Conservation (phyloP, 31 red algal genomes). For the Asparagopsis taxiformis region DNA sequence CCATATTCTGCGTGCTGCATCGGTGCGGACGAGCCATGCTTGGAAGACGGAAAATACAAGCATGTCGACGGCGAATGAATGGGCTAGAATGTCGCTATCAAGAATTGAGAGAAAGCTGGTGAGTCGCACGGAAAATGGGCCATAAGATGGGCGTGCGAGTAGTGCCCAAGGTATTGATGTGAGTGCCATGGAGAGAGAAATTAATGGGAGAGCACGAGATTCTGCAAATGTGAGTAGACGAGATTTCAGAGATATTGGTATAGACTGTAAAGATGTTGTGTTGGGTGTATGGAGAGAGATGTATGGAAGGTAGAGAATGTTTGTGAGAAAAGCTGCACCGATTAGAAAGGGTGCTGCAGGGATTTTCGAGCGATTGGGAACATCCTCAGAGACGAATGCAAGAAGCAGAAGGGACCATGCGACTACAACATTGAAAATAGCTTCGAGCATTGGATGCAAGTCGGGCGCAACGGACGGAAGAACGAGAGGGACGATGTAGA, state of each 20-base stretch:
- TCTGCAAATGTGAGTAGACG: conserved; percentile 45
- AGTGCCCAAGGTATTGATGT: conserved; percentile 29
- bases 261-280: not conserved
- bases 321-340: conserved; percentile 58
- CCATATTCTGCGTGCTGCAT: conserved; percentile 46
- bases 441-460: conserved; percentile 59
- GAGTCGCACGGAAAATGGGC: conserved; percentile 20
- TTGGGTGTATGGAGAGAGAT: conserved; percentile 39
- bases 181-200: conserved; percentile 5
- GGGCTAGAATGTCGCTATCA: conserved; percentile 42
- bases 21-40: conserved; percentile 64
- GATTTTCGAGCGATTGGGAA: conserved; percentile 1
- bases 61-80: conserved; percentile 65
- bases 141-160: conserved; percentile 46
- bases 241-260: not conserved
- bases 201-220: conserved; percentile 28
- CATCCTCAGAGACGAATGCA: conserved; percentile 62
- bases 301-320: conserved; percentile 74
- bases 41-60: conserved; percentile 66
- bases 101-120: conserved; percentile 20
- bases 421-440: conserved; percentile 65
- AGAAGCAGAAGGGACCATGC: conserved; percentile 54
- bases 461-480: conserved; percentile 35
- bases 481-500: conserved; percentile 50
- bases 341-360: conserved; percentile 31